A percentile compares a stretch with the other conserved stretches of the same genome.
phyloP scores from a whole-genome alignment of 1,139 yeast genomes.

The Suhomyces chickasaworum region DNA sequence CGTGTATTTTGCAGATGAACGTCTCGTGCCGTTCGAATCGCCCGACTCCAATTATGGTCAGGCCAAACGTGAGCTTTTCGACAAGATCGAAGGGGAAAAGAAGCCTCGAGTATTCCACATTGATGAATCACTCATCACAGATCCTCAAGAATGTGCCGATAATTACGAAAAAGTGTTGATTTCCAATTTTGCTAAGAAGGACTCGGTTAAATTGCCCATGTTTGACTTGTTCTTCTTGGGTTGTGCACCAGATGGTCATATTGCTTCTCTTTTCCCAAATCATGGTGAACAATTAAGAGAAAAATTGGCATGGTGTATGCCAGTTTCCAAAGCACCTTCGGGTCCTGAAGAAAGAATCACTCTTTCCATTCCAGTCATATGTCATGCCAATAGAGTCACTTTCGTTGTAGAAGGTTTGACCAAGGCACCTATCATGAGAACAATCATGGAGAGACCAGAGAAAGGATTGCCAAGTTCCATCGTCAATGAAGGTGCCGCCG shows the following conservation, averaged over 20 bases:
- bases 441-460: constrained; percentile 96
- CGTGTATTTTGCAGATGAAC: constrained; percentile 71
- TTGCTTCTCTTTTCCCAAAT: constrained; percentile 92
- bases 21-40: constrained; percentile 67
- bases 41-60: constrained; percentile 87
- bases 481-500: constrained; percentile 95
- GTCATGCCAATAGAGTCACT: constrained; percentile 90
- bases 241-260: constrained; percentile 98
- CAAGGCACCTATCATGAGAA: constrained; percentile 89
- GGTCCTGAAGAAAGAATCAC: constrained; percentile 90
- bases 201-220: constrained; percentile 91
- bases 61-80: constrained; percentile 81
- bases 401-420: constrained; percentile 96
- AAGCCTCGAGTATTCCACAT: constrained; percentile 80
- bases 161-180: constrained; percentile 83
- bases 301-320: constrained; percentile 93
- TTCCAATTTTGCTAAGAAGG: constrained; percentile 92
- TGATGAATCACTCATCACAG: constrained; percentile 72
- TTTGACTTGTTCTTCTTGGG: constrained; percentile 89
- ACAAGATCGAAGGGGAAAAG: constrained; percentile 54
- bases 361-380: constrained; percentile 89
- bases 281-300: constrained; percentile 85
- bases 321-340: constrained; percentile 88
- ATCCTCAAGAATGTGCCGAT: constrained; percentile 95
- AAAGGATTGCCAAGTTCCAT: constrained; percentile 93